phyloP scores from a whole-genome alignment of 306 rosid genomes.

The Acacia crassicarpa region DNA sequence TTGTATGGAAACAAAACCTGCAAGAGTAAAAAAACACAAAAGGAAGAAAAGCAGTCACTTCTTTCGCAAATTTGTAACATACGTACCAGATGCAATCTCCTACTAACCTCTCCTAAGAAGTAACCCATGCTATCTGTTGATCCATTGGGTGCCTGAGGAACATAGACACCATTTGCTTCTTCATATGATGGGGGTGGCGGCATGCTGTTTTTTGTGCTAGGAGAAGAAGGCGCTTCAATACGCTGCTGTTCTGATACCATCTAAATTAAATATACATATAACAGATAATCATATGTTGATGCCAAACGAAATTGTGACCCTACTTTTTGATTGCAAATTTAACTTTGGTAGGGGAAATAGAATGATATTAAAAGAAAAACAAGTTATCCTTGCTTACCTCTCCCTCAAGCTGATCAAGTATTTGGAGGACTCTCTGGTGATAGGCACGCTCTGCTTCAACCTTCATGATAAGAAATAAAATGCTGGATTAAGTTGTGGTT shows the following conservation, averaged over 20 bases:
- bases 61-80: background rate
- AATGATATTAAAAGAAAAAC: background rate
- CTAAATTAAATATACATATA: constrained; percentile 5
- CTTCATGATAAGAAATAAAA: constrained; percentile 3
- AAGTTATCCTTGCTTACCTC: background rate
- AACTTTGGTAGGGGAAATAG: background rate
- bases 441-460: constrained; percentile 9
- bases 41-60: constrained; percentile 13
- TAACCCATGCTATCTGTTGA: constrained; percentile 17
- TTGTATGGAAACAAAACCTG: constrained; percentile 77
- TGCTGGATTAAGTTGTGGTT: background rate
- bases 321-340: background rate
- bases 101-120: constrained; percentile 19
- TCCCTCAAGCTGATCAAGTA: constrained; percentile 12
- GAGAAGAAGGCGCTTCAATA: background rate
- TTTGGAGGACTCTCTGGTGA: constrained; percentile 10
- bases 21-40: constrained; percentile 32
- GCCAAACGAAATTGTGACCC: background rate
- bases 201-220: background rate
- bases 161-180: background rate
- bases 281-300: background rate
- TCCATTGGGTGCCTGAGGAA: background rate
- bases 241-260: background rate
- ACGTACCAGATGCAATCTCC: constrained; percentile 20
- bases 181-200: constrained; percentile 2